phyloP scores from a whole-genome alignment of 495 filamentous ascomycete genomes.

The Astrothelium macrocarpum region DNA sequence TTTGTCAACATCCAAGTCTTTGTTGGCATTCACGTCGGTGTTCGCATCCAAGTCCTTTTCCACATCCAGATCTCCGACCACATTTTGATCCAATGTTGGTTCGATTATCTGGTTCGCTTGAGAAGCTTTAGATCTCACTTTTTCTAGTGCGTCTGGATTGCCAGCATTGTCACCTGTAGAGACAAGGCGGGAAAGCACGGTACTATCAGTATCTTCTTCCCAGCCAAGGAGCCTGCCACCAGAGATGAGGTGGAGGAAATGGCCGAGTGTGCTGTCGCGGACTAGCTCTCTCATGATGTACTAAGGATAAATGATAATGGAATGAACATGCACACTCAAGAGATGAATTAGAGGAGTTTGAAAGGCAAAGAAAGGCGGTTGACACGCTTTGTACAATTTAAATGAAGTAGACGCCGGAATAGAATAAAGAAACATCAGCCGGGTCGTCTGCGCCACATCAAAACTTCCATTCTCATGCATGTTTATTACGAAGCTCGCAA shows the following conservation, averaged over 20 bases:
- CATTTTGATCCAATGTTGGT: not conserved
- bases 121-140: not conserved
- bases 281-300: not conserved
- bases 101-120: not conserved
- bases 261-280: not conserved
- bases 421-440: too few species aligned
- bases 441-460: too few species aligned
- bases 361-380: too few species aligned
- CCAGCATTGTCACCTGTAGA: not conserved
- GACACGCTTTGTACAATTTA: too few species aligned
- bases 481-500: not conserved
- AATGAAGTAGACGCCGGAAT: too few species aligned
- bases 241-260: not conserved
- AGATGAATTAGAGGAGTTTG: not conserved
- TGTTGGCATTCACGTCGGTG: too few species aligned
- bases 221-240: not conserved
- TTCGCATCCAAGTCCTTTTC: too few species aligned
- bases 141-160: not conserved
- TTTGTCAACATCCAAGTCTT: too few species aligned
- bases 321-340: not conserved
- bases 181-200: not conserved
- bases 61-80: too few species aligned
- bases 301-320: not conserved
- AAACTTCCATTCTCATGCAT: not conserved
- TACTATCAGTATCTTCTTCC: not conserved